Evolutionary conservation across 345 rosid genomes (phyloP).

Genomic region (Eucalyptus polybractea): DNA sequence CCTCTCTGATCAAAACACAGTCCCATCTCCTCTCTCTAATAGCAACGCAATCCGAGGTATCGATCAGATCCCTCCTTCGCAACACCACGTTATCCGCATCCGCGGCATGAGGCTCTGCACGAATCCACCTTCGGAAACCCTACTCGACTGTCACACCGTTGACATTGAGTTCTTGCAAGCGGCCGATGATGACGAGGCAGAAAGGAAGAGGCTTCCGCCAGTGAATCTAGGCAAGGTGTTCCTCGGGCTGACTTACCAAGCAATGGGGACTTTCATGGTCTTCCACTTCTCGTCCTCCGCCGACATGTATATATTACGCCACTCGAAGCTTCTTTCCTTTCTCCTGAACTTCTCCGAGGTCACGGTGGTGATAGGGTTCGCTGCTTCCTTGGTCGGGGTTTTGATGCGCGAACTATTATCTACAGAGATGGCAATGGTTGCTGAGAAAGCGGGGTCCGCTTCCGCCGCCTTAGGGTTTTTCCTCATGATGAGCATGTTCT

Average conservation of each 20-base stretch:
- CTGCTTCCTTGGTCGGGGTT: background rate
- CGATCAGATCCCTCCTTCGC: background rate
- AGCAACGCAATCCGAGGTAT: background rate
- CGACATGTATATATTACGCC: background rate
- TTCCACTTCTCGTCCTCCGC: background rate
- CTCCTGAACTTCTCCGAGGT: background rate
- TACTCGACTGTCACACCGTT: background rate
- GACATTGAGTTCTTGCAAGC: background rate
- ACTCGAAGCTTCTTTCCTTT: background rate
- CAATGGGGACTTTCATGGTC: background rate
- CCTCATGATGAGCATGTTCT: background rate
- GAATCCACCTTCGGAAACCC: background rate
- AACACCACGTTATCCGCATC: background rate
- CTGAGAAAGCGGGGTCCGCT: background rate
- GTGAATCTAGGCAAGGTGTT: background rate
- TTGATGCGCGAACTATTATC: background rate
- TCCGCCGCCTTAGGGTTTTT: background rate
- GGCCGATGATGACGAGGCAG: background rate
- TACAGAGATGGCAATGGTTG: background rate
- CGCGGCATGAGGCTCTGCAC: background rate
- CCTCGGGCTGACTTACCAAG: background rate
- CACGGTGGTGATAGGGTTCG: background rate
- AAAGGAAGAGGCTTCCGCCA: background rate
- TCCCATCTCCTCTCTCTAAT: background rate
- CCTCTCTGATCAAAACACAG: background rate